These are phyloP conservation scores for Gynostemma pentaphyllum DNA, from an alignment of 306 rosid species.

Conservation along the genomic window DNA sequence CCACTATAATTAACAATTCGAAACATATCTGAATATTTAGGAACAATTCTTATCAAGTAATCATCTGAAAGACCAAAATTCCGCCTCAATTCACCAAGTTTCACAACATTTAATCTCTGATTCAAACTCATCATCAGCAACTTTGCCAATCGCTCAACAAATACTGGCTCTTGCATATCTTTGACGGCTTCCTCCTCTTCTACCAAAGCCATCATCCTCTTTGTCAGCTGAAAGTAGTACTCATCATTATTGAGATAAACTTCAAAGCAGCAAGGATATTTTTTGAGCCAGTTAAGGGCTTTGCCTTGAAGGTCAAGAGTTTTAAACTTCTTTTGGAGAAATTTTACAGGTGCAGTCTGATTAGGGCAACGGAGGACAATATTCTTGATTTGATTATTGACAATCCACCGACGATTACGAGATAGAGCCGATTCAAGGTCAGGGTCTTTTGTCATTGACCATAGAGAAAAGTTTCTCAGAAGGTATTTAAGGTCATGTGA, in stretches of 20 bases:
- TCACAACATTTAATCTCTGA: conserved; percentile 47
- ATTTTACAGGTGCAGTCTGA: conserved; percentile 35
- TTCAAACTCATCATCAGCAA: conserved; percentile 52
- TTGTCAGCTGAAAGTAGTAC: conserved; percentile 39
- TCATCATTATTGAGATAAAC: conserved; percentile 31
- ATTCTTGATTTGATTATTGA: conserved; percentile 78
- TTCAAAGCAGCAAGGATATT: conserved; percentile 74
- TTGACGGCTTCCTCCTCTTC: conserved; percentile 51
- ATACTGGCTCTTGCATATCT: conserved; percentile 44
- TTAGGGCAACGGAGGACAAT: conserved; percentile 61
- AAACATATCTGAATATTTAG: conserved; percentile 40
- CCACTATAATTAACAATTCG: conserved; percentile 50
- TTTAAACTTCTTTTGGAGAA: conserved; percentile 73
- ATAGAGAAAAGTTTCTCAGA: conserved; percentile 35
- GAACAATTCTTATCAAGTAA: conserved; percentile 49
- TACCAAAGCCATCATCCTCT: conserved; percentile 56
- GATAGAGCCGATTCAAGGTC: conserved; percentile 72
- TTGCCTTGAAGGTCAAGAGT: conserved; percentile 82
- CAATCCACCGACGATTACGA: conserved; percentile 69
- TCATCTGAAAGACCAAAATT: conserved; percentile 73
- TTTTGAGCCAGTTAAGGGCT: conserved; percentile 70
- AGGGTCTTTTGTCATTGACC: conserved; percentile 89
- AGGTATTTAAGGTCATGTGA: conserved; percentile 1
- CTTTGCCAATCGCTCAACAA: conserved; percentile 43
- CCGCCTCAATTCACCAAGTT: conserved; percentile 53